Conservation (phyloP, 208 protist genomes). For the Leishmania mexicana region DNA sequence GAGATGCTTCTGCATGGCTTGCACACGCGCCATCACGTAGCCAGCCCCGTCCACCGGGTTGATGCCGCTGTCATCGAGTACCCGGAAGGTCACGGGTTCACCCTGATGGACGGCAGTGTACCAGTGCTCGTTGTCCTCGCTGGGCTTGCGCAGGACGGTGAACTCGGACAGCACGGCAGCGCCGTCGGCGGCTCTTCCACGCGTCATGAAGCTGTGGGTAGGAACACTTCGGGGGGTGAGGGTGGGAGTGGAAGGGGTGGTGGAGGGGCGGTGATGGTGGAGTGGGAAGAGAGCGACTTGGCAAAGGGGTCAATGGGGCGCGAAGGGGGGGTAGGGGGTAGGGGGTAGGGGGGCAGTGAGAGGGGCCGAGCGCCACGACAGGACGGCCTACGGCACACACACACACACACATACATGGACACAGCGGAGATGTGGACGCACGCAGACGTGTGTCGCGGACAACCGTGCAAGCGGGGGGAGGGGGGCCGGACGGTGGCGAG, state of each 20-base stretch:
- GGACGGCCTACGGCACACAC: background rate
- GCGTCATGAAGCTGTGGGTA: background rate
- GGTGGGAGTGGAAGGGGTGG: background rate
- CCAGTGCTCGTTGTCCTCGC: conserved; percentile 35
- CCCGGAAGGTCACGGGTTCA: conserved; percentile 47
- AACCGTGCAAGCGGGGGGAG: background rate
- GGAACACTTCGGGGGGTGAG: background rate
- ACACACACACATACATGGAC: background rate
- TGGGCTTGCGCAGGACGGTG: conserved; percentile 27
- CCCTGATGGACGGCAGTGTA: conserved; percentile 32
- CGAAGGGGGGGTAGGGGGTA: background rate
- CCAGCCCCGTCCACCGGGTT: conserved; percentile 27
- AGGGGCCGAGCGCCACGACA: background rate
- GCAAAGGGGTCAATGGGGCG: background rate
- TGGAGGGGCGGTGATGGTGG: background rate
- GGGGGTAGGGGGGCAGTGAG: background rate
- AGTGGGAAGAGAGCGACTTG: background rate
- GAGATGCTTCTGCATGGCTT: conserved; percentile 21
- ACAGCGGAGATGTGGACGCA: background rate
- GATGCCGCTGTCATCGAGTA: conserved; percentile 28
- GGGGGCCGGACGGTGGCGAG: background rate
- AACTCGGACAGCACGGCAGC: conserved; percentile 21
- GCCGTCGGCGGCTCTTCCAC: background rate
- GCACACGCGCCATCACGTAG: conserved; percentile 16
- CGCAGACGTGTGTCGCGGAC: background rate